A percentile compares a stretch with the other conserved stretches of the same genome.
These are phyloP conservation scores for Mycena venus DNA, from an alignment of 768 basidiomycete species.

Conservation along the genomic window DNA sequence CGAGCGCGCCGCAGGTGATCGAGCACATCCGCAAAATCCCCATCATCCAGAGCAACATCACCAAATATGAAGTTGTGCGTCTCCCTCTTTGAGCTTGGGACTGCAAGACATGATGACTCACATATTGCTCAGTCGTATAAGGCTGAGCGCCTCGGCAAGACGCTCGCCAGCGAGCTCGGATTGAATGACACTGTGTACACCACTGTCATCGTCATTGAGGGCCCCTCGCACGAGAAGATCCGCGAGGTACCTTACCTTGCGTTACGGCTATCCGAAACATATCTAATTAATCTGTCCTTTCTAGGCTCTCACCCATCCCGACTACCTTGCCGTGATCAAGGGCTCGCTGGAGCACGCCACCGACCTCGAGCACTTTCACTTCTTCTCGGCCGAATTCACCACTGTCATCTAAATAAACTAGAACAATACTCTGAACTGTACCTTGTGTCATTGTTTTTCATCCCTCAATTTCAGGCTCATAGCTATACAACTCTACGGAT, in stretches of 20 bases:
- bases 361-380: not conserved
- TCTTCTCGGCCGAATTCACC: slow-evolving; percentile 4
- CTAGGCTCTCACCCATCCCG: slow-evolving; percentile 1
- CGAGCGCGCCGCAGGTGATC: not conserved
- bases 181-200: not conserved
- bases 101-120: too few species aligned
- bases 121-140: not conserved
- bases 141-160: not conserved
- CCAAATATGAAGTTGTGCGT: not conserved
- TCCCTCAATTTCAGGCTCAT: not conserved
- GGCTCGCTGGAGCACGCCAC: not conserved
- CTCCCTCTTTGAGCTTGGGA: too few species aligned
- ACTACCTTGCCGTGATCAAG: not conserved
- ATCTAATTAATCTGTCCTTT: not conserved
- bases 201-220: not conserved
- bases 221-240: not conserved
- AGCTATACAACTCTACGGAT: too few species aligned
- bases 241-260: not conserved
- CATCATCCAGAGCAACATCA: not conserved
- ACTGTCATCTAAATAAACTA: not conserved
- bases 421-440: not conserved
- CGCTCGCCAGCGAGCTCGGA: not conserved
- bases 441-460: not conserved
- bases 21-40: not conserved
- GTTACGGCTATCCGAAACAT: not conserved